phyloP scores from a whole-genome alignment of 2,329 filamentous ascomycete genomes.

The Phialophora verrucosa region DNA sequence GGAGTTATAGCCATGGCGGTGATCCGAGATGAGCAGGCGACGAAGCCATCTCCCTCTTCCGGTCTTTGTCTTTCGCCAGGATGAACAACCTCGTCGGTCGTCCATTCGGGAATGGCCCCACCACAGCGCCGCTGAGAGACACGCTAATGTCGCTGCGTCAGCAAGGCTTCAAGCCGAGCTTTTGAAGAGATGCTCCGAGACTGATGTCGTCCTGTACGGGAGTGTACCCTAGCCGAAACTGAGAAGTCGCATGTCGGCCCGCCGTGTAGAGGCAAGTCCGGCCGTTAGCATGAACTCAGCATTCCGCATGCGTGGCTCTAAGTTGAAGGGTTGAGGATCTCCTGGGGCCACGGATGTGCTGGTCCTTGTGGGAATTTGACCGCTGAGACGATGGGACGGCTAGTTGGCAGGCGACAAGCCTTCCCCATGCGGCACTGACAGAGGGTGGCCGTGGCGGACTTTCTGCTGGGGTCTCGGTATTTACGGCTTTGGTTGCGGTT shows the following conservation, averaged over 20 bases:
- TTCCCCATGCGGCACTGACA: background rate
- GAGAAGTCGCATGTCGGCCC: background rate
- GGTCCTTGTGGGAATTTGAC: background rate
- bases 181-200: background rate
- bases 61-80: background rate
- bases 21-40: background rate
- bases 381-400: background rate
- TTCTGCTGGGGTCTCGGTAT: background rate
- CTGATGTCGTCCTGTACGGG: background rate
- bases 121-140: background rate
- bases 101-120: background rate
- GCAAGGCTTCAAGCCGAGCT: background rate
- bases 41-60: background rate
- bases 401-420: background rate
- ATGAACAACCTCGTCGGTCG: background rate
- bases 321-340: background rate
- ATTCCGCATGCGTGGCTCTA: background rate
- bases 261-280: background rate
- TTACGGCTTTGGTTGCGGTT: conserved; percentile 31
- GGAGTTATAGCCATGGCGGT: background rate
- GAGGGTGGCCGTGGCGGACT: background rate
- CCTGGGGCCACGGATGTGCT: background rate
- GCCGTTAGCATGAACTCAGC: background rate
- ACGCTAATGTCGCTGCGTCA: conserved; percentile 10
- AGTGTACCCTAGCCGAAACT: background rate